Evolutionary conservation across 306 rosid species (phyloP).

Genomic region (Cucumis sativus): DNA sequence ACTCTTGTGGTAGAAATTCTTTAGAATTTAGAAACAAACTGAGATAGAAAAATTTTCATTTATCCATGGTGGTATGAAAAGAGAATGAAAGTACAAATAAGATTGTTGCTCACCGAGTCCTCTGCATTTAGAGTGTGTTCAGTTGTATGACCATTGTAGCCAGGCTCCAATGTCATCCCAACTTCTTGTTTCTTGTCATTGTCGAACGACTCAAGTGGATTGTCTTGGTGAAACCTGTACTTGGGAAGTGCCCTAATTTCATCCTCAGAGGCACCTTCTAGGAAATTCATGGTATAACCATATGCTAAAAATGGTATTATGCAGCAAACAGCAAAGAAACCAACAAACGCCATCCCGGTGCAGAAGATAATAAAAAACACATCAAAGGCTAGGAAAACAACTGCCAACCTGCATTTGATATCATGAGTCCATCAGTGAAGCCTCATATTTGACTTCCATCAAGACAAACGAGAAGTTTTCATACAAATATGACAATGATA

Average conservation of each 20-base stretch:
- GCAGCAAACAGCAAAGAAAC: constrained; percentile 61
- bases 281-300: constrained; percentile 48
- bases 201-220: constrained; percentile 25
- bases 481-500: neutral
- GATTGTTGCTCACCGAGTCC: constrained; percentile 54
- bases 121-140: constrained; percentile 50
- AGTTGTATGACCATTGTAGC: constrained; percentile 22
- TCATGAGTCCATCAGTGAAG: neutral
- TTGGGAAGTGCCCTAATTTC: constrained; percentile 62
- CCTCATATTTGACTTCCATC: neutral
- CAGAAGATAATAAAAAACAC: constrained; percentile 68
- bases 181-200: constrained; percentile 26
- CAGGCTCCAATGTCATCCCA: constrained; percentile 19
- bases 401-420: constrained; percentile 60
- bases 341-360: constrained; percentile 53
- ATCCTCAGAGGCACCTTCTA: constrained; percentile 77
- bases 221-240: constrained; percentile 49
- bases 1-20: too few species aligned
- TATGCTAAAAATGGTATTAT: constrained; percentile 51
- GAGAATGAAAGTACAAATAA: constrained; percentile 4
- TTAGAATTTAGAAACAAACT: too few species aligned
- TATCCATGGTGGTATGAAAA: neutral
- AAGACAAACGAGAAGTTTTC: neutral
- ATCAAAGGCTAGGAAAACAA: constrained; percentile 72
- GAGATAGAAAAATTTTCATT: neutral